Conservation (phyloP, 805 yeast genomes). For the Nakazawaea anatomiae region DNA sequence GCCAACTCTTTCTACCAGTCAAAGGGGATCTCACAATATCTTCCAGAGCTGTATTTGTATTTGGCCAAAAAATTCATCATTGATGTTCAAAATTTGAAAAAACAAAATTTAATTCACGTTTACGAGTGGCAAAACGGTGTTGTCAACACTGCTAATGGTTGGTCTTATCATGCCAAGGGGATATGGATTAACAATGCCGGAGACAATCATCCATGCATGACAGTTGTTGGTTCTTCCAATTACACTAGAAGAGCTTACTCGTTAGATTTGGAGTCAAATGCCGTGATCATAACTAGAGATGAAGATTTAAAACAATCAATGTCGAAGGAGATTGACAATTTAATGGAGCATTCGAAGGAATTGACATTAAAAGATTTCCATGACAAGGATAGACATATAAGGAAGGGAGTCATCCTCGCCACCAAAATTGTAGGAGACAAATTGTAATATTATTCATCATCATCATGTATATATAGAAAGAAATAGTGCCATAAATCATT, state of each 20-base stretch:
- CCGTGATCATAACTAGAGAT: constrained; percentile 69
- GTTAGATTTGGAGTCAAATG: constrained; percentile 85
- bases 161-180: constrained; percentile 99
- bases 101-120: constrained; percentile 43
- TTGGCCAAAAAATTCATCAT: constrained; percentile 65
- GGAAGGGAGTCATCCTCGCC: constrained; percentile 60
- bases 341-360: constrained; percentile 45
- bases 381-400: constrained; percentile 53
- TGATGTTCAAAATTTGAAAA: constrained; percentile 36
- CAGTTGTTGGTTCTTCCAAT: constrained; percentile 89
- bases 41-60: constrained; percentile 84
- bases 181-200: constrained; percentile 70
- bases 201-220: constrained; percentile 57
- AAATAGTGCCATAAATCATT: neutral
- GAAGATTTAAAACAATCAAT: constrained; percentile 48
- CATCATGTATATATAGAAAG: neutral
- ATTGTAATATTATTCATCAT: constrained; percentile 24
- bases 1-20: constrained; percentile 93
- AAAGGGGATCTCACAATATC: constrained; percentile 68
- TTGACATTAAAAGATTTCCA: constrained; percentile 59
- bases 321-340: constrained; percentile 57
- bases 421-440: constrained; percentile 57
- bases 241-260: constrained; percentile 87
- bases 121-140: constrained; percentile 86
- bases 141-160: constrained; percentile 76